Conservation (phyloP, 805 yeast species). For the Priceomyces castillae region DNA sequence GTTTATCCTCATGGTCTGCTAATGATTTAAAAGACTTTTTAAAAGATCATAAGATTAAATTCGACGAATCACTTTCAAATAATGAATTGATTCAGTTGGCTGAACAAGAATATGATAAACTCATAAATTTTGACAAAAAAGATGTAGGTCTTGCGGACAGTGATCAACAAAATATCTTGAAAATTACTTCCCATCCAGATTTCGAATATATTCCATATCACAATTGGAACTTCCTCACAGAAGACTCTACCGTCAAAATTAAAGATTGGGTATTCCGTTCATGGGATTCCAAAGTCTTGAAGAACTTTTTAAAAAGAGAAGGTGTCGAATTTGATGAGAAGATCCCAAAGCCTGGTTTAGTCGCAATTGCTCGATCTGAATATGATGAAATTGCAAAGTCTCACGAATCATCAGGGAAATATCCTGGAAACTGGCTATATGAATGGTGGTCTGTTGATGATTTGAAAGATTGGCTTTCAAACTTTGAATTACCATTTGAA, state of each 20-base stretch:
- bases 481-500: constrained; percentile 36
- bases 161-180: constrained; percentile 14
- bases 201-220: constrained; percentile 15
- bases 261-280: constrained; percentile 49
- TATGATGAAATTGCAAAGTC: constrained; percentile 37
- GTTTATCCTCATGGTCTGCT: constrained; percentile 12
- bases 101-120: constrained; percentile 21
- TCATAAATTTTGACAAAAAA: constrained; percentile 12
- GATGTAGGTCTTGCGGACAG: constrained; percentile 8
- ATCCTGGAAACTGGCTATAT: constrained; percentile 53
- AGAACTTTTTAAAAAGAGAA: constrained; percentile 28
- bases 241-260: constrained; percentile 8
- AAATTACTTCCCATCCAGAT: constrained; percentile 14
- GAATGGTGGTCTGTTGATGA: constrained; percentile 51
- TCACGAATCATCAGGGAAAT: constrained; percentile 39
- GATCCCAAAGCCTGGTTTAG: constrained; percentile 32
- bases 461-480: constrained; percentile 47
- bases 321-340: constrained; percentile 26
- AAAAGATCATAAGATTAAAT: constrained; percentile 21
- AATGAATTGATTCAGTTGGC: constrained; percentile 25
- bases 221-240: constrained; percentile 16
- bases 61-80: constrained; percentile 18
- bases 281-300: constrained; percentile 38
- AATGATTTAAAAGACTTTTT: constrained; percentile 28
- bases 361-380: constrained; percentile 39